Base-by-base conservation (phyloP, 352 stramenopile species). In the Lagenidium giganteum region DNA sequence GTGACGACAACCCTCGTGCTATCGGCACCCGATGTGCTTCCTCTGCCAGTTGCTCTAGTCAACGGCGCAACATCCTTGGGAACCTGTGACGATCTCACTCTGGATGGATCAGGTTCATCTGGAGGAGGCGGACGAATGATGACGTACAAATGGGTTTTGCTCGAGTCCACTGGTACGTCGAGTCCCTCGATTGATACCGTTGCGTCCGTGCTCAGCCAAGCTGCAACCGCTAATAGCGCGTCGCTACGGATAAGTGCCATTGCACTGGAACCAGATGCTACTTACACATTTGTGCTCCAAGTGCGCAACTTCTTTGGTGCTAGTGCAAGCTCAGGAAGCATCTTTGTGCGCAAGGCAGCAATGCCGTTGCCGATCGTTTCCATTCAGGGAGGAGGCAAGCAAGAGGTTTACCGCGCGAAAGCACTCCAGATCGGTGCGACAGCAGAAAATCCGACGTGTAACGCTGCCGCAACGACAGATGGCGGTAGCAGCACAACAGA, bases 91-190 rank as follows among this genome's bases (percentile, higher is more conserved):
- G 61, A 81, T 48, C 42, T 84, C 8, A 70, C 71, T 16, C 54
- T 87, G 8, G 74, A 87, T 34, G 74, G 60, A 1, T 79, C 68
- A 0, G 51, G 52, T 14, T 83, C 74, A 0, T 69, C 66, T 0
- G 74, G 74, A 24, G 78, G 67, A 0, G 70, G 74, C 25, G 74
- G 74, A 8, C 70, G 74, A 11, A 54, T 58, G 0, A 83, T 87
- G 68, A 57, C 42, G 16, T 84, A 67, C 37, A 69, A 32, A 26
- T 84, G 74, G 74, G 57, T 81, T 14, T 43, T 83, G 1, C 47
- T 48, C 30, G 42, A 49, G 2, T 48, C 40, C 2, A 69, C 52
- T 5, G 37, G 12, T 11, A 41, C 59, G 0, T 57, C 59, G 1
- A 37, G n/a, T 14, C 36, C 59, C 3, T 59, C 69, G 0, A 7